Evolutionary conservation across 139 green algal species (phyloP), one percentile per base, ranked within the genome.

Genomic region (Volvox africanus): DNA sequence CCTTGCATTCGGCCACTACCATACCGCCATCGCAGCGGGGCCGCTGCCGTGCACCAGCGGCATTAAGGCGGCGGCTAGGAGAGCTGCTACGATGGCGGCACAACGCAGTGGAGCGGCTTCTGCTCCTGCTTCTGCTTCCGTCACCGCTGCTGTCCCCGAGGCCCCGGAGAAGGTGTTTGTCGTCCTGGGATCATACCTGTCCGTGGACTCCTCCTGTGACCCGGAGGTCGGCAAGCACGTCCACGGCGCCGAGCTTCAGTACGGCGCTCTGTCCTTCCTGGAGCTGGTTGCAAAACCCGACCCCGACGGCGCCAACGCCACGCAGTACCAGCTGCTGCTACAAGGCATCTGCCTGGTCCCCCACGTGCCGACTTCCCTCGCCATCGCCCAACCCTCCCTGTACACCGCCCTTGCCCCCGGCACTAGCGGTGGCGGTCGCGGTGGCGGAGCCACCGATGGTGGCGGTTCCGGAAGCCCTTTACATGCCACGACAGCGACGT

Each of bases 211-310:
- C 0, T 28, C 35, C 26, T 2, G 26, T 21, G 71, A 87, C 28
- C 76, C 78, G 17, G 26, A 30, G 61, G 68, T 65, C 28, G 24
- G 77, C 24, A 32, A 61, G 61, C 61, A 28, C 61, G 26, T 22
- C 80, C 69, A 33, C n/a, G 71, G 71, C n/a, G 73, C 35, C 22
- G 44, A 77, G 65, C 30, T 68, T 65, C 35, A 32, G 78, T 85
- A 91, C 36, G 90, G 85, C 50, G 24, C 87, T 50, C 67, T 93
- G 67, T 91, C 85, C n/a, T 88, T 93, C 26, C 55, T 93, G 44
- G 90, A 93, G 76, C 32, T 93, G 0, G 67, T 75, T 11, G 68
- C 76, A 0, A 13, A 1, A 0, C 14, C 86, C 1, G 71, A 37
- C 1, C 1, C 44, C 16, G 86, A 73, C 35, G 83, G 67, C 71